Evolutionary conservation across 192 early-diverging fungal genomes (phyloP).

Genomic region (Coemansia sp.): DNA sequence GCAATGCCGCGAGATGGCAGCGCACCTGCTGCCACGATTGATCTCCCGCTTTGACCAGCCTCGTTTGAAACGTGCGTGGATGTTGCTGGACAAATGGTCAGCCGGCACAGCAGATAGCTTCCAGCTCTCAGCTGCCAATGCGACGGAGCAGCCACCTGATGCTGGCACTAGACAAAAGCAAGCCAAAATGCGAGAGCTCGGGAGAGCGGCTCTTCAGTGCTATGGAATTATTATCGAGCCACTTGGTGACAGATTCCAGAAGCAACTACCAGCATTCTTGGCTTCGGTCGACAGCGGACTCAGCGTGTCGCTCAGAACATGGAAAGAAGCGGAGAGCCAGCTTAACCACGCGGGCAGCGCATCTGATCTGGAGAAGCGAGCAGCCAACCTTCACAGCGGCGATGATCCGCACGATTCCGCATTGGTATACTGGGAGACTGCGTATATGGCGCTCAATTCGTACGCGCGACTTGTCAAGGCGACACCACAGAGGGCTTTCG

Average conservation of each 20-base stretch:
- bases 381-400: conserved; percentile 42
- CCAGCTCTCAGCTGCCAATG: not conserved
- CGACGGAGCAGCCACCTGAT: not conserved
- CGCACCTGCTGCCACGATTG: conserved; percentile 67
- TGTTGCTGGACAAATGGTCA: conserved; percentile 79
- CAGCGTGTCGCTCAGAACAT: conserved; percentile 39
- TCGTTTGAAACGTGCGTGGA: conserved; percentile 62
- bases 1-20: conserved; percentile 89
- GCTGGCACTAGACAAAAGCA: conserved; percentile 7
- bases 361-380: conserved; percentile 53
- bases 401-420: conserved; percentile 55
- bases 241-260: conserved; percentile 62
- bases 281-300: conserved; percentile 56
- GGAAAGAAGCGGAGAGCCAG: conserved; percentile 49
- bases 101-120: conserved; percentile 27
- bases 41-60: conserved; percentile 62
- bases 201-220: conserved; percentile 79
- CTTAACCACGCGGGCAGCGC: conserved; percentile 28
- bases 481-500: conserved; percentile 56
- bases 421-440: conserved; percentile 73
- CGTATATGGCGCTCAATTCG: conserved; percentile 78
- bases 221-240: conserved; percentile 82
- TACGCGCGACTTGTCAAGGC: conserved; percentile 68
- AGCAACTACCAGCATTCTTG: conserved; percentile 56
- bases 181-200: conserved; percentile 60